Base-by-base conservation (phyloP, 2,329 filamentous ascomycete species). In the Penicillium sp. region DNA sequence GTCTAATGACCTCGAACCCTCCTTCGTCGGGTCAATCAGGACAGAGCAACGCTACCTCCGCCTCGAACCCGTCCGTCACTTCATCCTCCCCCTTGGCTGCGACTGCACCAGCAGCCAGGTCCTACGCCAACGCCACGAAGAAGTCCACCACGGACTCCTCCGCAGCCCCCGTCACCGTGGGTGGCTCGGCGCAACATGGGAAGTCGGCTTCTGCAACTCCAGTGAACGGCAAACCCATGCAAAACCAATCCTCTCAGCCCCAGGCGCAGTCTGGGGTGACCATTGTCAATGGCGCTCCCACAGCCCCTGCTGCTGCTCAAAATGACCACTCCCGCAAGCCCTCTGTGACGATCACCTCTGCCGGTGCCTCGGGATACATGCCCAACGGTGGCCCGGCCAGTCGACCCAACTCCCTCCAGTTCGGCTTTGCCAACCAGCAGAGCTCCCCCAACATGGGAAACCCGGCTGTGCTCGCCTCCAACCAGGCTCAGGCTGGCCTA, bases 281-380 rank as follows among this genome's bases (percentile, higher is more conserved):
- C 72, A 83, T 83, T 71, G 78, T 86, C 69, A 95, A 96, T 85
- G 91, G 91, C 70, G 79, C 73, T 64, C 76, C 76, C 59, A 73
- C 75, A 41, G 70, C 75, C 49, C 71, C 76, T 51, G 66, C 71
- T 60, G 65, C 73, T 66, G 79, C 81, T 66, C 77, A 83, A 55
- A 82, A 82, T 68, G 88, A 92, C 69, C 93, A 98, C 81, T 85
- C 83, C 73, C 87, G 92, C 74, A 96, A 96, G 80, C 87, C 88
- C 65, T 96, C 94, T 18, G 89, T 96, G 71, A 96, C 93, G 70
- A 96, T 97, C 82, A 92, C 87, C 76, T 89, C 92, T 68, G 90
- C 90, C 73, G 91, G 89, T 67, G 86, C 90, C 56, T 90, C 84
- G 67, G 88, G 88, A 72, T 90, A 87, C 75, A 85, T 88, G 61